Evolutionary conservation across 257 asterid species (phyloP).

Genomic region (Solanum okadae): DNA sequence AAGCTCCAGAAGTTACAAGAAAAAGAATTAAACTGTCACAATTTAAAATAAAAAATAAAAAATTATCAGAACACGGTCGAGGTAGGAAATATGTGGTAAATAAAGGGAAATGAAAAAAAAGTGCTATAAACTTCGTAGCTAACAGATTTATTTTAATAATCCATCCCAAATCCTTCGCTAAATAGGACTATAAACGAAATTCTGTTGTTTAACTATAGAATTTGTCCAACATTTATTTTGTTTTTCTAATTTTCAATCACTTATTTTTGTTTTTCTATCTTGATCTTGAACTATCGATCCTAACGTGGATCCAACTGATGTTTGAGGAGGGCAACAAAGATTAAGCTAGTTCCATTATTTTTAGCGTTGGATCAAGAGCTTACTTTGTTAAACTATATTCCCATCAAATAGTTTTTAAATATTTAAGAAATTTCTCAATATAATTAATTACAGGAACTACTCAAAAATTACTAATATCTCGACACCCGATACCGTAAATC

Average conservation of each 20-base stretch:
- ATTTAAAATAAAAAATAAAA: background rate
- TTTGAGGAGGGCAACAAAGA: background rate
- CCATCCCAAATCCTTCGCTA: too few relatives aligned
- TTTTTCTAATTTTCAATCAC: background rate
- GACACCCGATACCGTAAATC: too few relatives aligned
- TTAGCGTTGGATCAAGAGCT: background rate
- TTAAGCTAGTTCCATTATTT: background rate
- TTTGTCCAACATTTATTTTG: background rate
- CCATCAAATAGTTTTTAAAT: too few relatives aligned
- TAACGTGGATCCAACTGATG: too few relatives aligned
- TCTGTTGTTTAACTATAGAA: background rate
- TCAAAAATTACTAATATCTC: too few relatives aligned
- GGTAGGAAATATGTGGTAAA: background rate
- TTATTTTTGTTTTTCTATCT: background rate
- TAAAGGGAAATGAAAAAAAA: background rate
- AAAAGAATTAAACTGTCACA: background rate
- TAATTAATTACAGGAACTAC: too few relatives aligned
- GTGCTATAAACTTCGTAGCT: background rate
- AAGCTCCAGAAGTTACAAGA: background rate
- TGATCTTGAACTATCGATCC: too few relatives aligned
- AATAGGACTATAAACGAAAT: too few relatives aligned
- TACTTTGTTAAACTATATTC: too few relatives aligned
- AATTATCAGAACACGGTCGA: background rate
- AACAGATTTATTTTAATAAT: too few relatives aligned
- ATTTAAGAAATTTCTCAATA: too few relatives aligned